A percentile compares a stretch with the other conserved stretches of the same genome.
Conservation (phyloP, 495 filamentous ascomycete genomes). For the Barbatosphaeria neglecta region DNA sequence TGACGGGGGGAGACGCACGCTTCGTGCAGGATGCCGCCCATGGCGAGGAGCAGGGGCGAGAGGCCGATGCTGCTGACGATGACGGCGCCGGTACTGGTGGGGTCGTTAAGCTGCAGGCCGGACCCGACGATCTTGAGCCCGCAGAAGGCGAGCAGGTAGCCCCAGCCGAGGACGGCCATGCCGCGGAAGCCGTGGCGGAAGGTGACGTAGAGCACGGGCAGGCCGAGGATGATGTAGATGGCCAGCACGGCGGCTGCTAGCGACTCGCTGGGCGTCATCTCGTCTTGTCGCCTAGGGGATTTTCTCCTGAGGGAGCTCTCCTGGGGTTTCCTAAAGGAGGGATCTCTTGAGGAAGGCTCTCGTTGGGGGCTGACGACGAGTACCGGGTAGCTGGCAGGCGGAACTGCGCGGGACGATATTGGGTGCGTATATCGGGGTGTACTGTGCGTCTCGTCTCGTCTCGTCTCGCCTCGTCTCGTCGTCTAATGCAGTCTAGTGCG, state of each 20-base stretch:
- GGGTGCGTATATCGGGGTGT: too few species aligned
- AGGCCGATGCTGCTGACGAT: conserved; percentile 30
- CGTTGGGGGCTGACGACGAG: too few species aligned
- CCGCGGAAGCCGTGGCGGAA: conserved; percentile 19
- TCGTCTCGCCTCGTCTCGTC: too few species aligned
- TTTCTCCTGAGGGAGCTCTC: neutral
- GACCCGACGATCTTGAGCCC: conserved; percentile 22
- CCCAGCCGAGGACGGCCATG: conserved; percentile 25
- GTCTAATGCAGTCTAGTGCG: too few species aligned
- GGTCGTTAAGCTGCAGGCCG: conserved; percentile 16
- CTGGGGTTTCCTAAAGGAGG: neutral
- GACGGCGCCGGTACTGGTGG: conserved; percentile 15
- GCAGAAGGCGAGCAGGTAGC: conserved; percentile 27
- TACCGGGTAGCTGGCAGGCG: too few species aligned
- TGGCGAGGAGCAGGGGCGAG: conserved; percentile 29
- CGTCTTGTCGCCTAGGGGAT: neutral
- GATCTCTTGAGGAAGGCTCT: too few species aligned
- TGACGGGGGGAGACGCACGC: conserved; percentile 16
- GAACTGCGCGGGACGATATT: too few species aligned
- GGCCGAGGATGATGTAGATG: conserved; percentile 21
- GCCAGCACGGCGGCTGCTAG: conserved; percentile 21
- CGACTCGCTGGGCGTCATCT: neutral
- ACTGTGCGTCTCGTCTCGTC: too few species aligned
- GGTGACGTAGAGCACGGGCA: conserved; percentile 19
- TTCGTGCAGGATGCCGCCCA: conserved; percentile 26